Evolutionary conservation across 345 rosid species (phyloP).

Genomic region (Combretum micranthum): DNA sequence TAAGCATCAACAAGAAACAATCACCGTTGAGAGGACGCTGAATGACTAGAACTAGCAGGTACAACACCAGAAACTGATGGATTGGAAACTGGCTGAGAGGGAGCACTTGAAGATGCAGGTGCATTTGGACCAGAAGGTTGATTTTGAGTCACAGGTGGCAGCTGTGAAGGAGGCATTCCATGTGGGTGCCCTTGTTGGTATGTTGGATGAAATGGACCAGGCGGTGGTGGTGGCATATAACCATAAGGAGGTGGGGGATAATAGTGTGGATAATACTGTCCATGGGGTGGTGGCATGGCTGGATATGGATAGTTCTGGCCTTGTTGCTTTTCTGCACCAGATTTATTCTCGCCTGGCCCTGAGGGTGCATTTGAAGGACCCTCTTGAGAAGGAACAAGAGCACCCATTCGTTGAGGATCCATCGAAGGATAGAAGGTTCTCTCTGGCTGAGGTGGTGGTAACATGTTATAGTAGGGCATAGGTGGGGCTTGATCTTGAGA

Average conservation of each 20-base stretch:
- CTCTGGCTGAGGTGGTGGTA: constrained; percentile 63
- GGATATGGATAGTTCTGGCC: constrained; percentile 53
- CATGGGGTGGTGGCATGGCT: constrained; percentile 32
- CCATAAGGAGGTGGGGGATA: constrained; percentile 63
- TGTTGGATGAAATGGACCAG: constrained; percentile 36
- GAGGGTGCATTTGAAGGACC: constrained; percentile 31
- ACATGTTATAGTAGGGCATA: constrained; percentile 69
- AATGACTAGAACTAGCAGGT: constrained; percentile 9
- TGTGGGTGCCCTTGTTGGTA: constrained; percentile 18
- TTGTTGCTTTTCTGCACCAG: constrained; percentile 35
- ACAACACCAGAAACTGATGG: constrained; percentile 14
- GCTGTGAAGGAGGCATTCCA: constrained; percentile 12
- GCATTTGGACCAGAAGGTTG: constrained; percentile 22
- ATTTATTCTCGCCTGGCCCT: constrained; percentile 37
- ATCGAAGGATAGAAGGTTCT: constrained; percentile 81
- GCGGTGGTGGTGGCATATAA: constrained; percentile 52
- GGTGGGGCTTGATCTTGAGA: constrained; percentile 50
- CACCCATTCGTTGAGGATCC: constrained; percentile 99
- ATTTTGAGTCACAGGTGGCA: constrained; percentile 18
- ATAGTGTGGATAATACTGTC: constrained; percentile 48
- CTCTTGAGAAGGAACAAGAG: constrained; percentile 65
- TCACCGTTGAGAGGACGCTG: constrained; percentile 9
- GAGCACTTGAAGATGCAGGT: constrained; percentile 19
- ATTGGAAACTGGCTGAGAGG: constrained; percentile 7
- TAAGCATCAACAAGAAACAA: background rate